Base-by-base conservation (phyloP, 2,329 filamentous ascomycete genomes). In the Neonectria neomacrospora region DNA sequence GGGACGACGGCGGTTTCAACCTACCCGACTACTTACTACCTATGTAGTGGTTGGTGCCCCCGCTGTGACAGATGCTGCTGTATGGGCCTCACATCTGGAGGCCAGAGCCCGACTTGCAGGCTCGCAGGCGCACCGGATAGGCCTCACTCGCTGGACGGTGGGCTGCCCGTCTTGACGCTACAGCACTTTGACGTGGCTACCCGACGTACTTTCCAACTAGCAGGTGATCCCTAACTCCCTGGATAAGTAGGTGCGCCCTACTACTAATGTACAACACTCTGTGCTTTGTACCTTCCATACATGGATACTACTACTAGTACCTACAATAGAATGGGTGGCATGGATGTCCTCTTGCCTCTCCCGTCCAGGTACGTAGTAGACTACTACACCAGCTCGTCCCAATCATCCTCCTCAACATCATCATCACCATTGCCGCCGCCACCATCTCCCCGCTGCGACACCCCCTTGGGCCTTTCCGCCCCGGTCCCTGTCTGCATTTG, bases 1-100 rank as follows among this genome's bases (percentile, higher is more conserved):
- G 53, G 61, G 63, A 61, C 67, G 60, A 55, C 63, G 68, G 70
- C 61, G 70, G 70, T 72, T 72, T 72, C 70, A 72, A 71, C n/a
- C n/a, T n/a, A n/a, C n/a, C n/a, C n/a, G n/a, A n/a, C n/a, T n/a
- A n/a, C n/a, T n/a, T n/a, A n/a, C n/a, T n/a, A n/a, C n/a, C n/a
- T n/a, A n/a, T n/a, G n/a, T n/a, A n/a, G n/a, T n/a, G n/a, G n/a
- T n/a, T 26, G 58, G 14, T 7, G 61, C 61, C 63, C 63, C 67
- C 70, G 68, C 70, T 22, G 18, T 67, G 42, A 55, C 64, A 64
- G 57, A 69, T 66, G 62, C 54, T 68, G 47, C 61, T 58, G 52
- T 67, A 69, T 55, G 37, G 45, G n/a, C n/a, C n/a, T n/a, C n/a
- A n/a, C n/a, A n/a, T n/a, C n/a, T n/a, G n/a, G n/a, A n/a, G n/a